Percentiles rank a stretch among this genome's conserved stretches.
Evolutionary conservation across 2,329 filamentous ascomycete genomes (phyloP).

Genomic region (Raffaelea albimanens): DNA sequence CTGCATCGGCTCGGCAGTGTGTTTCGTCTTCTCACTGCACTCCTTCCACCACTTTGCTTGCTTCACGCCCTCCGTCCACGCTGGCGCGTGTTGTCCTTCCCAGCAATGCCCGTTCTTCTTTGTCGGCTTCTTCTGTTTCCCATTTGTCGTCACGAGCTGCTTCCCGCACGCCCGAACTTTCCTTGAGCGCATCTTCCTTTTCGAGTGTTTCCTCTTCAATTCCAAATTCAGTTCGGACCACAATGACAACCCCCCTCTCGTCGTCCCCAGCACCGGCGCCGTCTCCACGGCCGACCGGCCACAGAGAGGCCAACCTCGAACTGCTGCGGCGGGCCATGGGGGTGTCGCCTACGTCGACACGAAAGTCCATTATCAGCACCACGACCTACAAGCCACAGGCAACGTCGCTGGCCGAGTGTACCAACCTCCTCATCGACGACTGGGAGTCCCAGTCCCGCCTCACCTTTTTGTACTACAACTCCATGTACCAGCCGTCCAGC

Average conservation of each 20-base stretch:
- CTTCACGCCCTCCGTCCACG: not conserved
- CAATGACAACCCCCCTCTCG: no score
- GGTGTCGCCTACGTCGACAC: not conserved
- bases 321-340: not conserved
- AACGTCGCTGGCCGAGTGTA: constrained; percentile 11
- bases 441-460: constrained; percentile 53
- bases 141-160: no score
- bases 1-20: not conserved
- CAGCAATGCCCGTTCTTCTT: not conserved
- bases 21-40: no score
- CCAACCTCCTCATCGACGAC: constrained; percentile 38
- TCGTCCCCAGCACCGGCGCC: no score
- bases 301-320: not conserved
- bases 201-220: not conserved
- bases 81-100: not conserved
- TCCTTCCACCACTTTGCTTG: not conserved
- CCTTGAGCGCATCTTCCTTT: no score
- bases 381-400: not conserved
- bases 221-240: no score
- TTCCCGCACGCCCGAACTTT: no score
- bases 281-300: not conserved
- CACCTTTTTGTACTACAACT: constrained; percentile 52
- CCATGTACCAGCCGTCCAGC: constrained; percentile 43
- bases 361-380: no score
- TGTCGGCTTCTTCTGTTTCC: no score